These are phyloP conservation scores for Solanum hybrid DNA, from an alignment of 305 asterid species.

Conservation along the genomic window DNA sequence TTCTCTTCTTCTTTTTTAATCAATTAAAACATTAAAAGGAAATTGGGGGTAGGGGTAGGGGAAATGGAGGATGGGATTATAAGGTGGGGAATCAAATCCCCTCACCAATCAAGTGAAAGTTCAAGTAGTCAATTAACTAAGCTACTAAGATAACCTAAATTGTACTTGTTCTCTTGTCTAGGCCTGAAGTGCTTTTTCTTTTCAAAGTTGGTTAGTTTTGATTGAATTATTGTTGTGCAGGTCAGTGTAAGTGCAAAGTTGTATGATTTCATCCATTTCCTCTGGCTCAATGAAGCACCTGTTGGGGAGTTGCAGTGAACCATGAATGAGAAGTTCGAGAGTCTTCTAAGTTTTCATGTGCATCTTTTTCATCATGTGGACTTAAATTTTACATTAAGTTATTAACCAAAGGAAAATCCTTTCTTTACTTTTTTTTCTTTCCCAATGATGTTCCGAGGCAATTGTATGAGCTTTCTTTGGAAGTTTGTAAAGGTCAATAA, in stretches of 20 bases:
- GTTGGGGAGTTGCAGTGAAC: conserved; percentile 87
- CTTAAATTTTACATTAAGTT: background rate
- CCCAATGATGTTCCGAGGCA: background rate
- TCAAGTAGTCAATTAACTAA: background rate
- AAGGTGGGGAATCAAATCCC: background rate
- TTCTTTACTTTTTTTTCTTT: background rate
- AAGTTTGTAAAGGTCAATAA: background rate
- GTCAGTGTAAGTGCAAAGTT: conserved; percentile 92
- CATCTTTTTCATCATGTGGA: background rate
- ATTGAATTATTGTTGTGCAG: conserved; percentile 26
- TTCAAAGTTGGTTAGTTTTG: background rate
- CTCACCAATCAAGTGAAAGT: background rate
- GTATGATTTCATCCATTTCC: conserved; percentile 91
- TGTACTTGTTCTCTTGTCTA: background rate
- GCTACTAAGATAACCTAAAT: background rate
- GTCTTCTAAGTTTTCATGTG: background rate
- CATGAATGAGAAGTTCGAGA: background rate
- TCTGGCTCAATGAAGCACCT: conserved; percentile 98
- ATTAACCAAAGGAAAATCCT: background rate
- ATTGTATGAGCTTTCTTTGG: background rate
- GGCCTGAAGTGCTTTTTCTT: background rate
- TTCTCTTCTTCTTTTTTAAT: background rate
- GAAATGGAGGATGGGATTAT: background rate
- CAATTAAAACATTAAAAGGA: background rate
- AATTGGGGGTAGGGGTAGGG: background rate